Evolutionary conservation across 345 rosid genomes (phyloP).

Genomic region (Moricandia arvensis): DNA sequence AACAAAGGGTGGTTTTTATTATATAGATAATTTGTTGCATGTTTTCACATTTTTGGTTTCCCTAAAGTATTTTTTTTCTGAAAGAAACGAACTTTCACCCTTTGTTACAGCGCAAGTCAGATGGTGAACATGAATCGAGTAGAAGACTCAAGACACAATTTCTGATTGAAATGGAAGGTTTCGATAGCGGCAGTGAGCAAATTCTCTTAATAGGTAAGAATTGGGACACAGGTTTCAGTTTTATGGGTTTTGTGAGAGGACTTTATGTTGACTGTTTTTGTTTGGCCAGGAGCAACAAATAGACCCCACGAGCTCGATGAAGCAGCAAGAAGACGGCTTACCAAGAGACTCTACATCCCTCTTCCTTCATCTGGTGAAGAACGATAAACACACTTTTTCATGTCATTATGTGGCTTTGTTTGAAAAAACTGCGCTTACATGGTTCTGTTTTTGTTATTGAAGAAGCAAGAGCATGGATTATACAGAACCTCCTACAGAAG

Average conservation of each 20-base stretch:
- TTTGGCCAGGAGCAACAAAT: slow-evolving; percentile 83
- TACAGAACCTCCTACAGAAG: slow-evolving; percentile 72
- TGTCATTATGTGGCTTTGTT: slow-evolving; percentile 12
- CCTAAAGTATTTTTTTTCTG: slow-evolving; percentile 13
- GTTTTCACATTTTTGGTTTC: slow-evolving; percentile 20
- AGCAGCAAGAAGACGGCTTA: slow-evolving; percentile 93
- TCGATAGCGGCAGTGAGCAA: slow-evolving; percentile 83
- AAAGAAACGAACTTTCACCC: slow-evolving; percentile 1
- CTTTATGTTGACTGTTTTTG: slow-evolving; percentile 3
- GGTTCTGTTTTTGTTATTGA: slow-evolving; percentile 25
- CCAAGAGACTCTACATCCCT: slow-evolving; percentile 90
- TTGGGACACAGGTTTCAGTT: slow-evolving; percentile 5
- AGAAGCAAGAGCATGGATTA: slow-evolving; percentile 99
- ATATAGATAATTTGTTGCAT: slow-evolving; percentile 52
- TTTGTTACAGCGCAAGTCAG: slow-evolving; percentile 87
- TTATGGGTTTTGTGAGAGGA: slow-evolving; percentile 3
- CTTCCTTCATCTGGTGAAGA: slow-evolving; percentile 82
- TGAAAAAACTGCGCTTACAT: slow-evolving; percentile 17
- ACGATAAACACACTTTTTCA: slow-evolving; percentile 13
- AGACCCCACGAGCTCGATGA: slow-evolving; percentile 99
- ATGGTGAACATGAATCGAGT: slow-evolving; percentile 97
- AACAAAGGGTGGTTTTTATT: not conserved
- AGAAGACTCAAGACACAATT: slow-evolving; percentile 95
- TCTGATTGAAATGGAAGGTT: slow-evolving; percentile 98
- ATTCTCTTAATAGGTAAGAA: slow-evolving; percentile 86